Evolutionary conservation across 108 stramenopile species (phyloP).

Genomic region (Fragilaria radians): DNA sequence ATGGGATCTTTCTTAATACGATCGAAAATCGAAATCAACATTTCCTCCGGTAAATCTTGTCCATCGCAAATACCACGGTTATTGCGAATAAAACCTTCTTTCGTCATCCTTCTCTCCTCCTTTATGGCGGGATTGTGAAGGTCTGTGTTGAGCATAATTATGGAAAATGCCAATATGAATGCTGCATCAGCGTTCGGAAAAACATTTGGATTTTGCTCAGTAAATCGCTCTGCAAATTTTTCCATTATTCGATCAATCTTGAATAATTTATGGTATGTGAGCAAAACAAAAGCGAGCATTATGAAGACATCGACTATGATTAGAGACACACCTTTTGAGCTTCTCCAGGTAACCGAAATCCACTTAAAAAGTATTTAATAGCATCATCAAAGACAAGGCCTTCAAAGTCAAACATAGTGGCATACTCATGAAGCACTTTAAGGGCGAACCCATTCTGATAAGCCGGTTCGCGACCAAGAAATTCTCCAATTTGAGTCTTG

Average conservation of each 20-base stretch:
- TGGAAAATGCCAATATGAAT: slow-evolving; percentile 97
- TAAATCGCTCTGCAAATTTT: slow-evolving; percentile 96
- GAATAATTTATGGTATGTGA: slow-evolving; percentile 1
- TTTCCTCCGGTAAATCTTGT: slow-evolving; percentile 84
- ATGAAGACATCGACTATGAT: not conserved
- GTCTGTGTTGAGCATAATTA: slow-evolving; percentile 99
- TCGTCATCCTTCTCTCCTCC: slow-evolving; percentile 90
- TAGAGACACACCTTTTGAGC: slow-evolving; percentile 78
- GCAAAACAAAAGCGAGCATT: not conserved
- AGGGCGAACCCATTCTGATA: slow-evolving; percentile 87
- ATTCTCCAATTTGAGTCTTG: slow-evolving; percentile 99
- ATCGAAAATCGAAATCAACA: slow-evolving; percentile 89
- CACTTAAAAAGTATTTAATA: slow-evolving; percentile 90
- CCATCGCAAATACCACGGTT: slow-evolving; percentile 97
- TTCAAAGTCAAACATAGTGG: slow-evolving; percentile 80
- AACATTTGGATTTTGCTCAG: slow-evolving; percentile 74
- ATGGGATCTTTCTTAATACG: slow-evolving; percentile 91
- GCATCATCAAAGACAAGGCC: slow-evolving; percentile 92
- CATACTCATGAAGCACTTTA: slow-evolving; percentile 89
- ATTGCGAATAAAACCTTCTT: slow-evolving; percentile 86
- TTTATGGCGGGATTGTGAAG: slow-evolving; percentile 98
- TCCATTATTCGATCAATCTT: slow-evolving; percentile 99
- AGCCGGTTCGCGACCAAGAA: slow-evolving; percentile 88
- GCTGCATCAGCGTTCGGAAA: slow-evolving; percentile 98
- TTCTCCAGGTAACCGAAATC: slow-evolving; percentile 98